phyloP scores from a whole-genome alignment of 768 basidiomycete species.

The Tulasnella sp. region DNA sequence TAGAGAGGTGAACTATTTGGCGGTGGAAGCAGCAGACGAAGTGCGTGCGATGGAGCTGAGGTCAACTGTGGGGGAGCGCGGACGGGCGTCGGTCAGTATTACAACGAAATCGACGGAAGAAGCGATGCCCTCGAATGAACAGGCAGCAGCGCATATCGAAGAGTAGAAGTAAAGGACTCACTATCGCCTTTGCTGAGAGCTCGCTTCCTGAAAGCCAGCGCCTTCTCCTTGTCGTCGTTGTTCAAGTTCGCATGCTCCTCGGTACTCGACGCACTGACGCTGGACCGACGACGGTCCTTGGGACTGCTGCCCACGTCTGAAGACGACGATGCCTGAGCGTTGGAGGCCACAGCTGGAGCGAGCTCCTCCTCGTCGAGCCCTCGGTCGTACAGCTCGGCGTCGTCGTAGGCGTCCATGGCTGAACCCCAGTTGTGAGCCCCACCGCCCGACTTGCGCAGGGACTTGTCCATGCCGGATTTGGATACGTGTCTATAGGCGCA shows the following conservation, averaged over 20 bases:
- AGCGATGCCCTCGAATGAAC: no score
- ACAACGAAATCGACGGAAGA: no score
- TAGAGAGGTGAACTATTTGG: background rate
- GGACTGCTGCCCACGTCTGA: background rate
- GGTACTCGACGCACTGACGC: background rate
- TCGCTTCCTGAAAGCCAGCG: background rate
- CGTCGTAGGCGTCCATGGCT: background rate
- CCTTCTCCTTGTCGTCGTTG: constrained; percentile 2
- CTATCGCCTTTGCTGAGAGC: background rate
- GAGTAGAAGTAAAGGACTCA: background rate
- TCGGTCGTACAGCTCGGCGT: background rate
- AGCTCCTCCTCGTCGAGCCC: background rate
- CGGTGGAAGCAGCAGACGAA: constrained; percentile 1
- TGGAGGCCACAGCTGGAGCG: background rate
- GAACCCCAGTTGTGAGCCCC: constrained; percentile 11
- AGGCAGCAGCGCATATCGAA: background rate
- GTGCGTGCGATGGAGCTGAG: constrained; percentile 15
- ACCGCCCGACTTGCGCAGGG: constrained; percentile 5
- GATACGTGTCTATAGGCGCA: background rate
- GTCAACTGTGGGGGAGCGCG: constrained; percentile 11
- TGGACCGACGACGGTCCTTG: background rate
- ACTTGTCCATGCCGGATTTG: constrained; percentile 9
- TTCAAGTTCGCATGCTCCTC: background rate
- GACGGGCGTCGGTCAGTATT: background rate
- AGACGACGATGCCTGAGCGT: background rate